Evolutionary conservation across 2,329 filamentous ascomycete genomes (phyloP).

Genomic region (Alternaria postmessia): DNA sequence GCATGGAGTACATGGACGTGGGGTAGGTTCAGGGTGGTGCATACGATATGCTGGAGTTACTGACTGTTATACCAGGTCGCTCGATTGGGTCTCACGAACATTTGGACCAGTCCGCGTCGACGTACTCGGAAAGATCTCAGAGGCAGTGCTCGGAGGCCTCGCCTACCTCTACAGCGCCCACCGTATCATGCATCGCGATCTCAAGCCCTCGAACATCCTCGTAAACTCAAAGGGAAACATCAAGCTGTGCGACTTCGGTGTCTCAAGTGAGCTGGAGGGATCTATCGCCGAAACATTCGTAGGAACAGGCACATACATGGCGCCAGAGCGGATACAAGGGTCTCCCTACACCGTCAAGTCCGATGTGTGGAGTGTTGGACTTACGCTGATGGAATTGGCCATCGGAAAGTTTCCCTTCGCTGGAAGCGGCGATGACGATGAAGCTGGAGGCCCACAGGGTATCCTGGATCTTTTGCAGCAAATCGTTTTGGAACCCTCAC

Average conservation of each 20-base stretch:
- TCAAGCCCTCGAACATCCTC: constrained; percentile 97
- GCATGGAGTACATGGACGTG: constrained; percentile 99
- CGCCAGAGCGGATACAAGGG: constrained; percentile 95
- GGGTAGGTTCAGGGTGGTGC: constrained; percentile 70
- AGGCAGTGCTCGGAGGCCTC: constrained; percentile 90
- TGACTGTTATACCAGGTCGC: constrained; percentile 66
- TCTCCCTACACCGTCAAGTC: constrained; percentile 98
- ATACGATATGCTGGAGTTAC: constrained; percentile 5
- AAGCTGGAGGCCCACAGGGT: constrained; percentile 79
- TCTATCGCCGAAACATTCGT: constrained; percentile 98
- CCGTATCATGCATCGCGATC: constrained; percentile 98
- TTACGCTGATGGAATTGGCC: constrained; percentile 95
- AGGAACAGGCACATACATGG: constrained; percentile 99
- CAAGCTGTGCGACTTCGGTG: constrained; percentile 98
- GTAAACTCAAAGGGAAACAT: constrained; percentile 94
- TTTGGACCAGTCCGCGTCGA: constrained; percentile 96
- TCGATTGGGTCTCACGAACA: constrained; percentile 91
- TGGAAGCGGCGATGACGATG: constrained; percentile 77
- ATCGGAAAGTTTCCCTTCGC: constrained; percentile 98
- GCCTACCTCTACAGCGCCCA: constrained; percentile 95
- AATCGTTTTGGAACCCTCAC: constrained; percentile 95
- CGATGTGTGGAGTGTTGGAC: constrained; percentile 97
- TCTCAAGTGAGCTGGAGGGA: constrained; percentile 97
- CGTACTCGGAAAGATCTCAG: constrained; percentile 95
- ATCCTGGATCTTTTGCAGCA: constrained; percentile 96